Evolutionary conservation across 805 yeast genomes (phyloP).

Genomic region (Kregervanrija fluxuum): DNA sequence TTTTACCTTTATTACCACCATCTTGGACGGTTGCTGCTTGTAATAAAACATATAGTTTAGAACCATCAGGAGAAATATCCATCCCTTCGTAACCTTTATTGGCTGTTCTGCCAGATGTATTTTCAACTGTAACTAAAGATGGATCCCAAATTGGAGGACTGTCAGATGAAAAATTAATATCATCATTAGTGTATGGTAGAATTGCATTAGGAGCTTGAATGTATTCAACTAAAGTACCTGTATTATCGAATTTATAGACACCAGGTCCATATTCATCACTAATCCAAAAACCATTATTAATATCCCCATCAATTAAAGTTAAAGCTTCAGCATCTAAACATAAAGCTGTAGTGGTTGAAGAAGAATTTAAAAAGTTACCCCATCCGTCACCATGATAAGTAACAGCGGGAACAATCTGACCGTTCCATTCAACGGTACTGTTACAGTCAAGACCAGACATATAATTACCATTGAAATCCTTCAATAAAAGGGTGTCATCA

Average conservation of each 20-base stretch:
- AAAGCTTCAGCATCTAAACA: slow-evolving; percentile 27
- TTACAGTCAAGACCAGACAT: slow-evolving; percentile 27
- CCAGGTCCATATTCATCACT: slow-evolving; percentile 30
- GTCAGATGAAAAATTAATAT: slow-evolving; percentile 20
- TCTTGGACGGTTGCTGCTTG: slow-evolving; percentile 28
- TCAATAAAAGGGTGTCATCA: slow-evolving; percentile 23
- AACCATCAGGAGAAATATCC: slow-evolving; percentile 26
- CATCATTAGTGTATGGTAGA: slow-evolving; percentile 22
- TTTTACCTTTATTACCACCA: slow-evolving; percentile 23
- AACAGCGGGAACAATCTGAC: slow-evolving; percentile 22
- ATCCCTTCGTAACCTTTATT: slow-evolving; percentile 29
- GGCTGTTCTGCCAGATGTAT: slow-evolving; percentile 21
- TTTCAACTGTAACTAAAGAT: slow-evolving; percentile 19
- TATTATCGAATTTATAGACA: slow-evolving; percentile 20
- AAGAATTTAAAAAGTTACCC: slow-evolving; percentile 17
- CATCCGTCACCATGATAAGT: slow-evolving; percentile 26
- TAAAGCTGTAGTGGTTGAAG: slow-evolving; percentile 18
- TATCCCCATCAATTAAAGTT: slow-evolving; percentile 22
- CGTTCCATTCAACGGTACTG: slow-evolving; percentile 19
- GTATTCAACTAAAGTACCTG: slow-evolving; percentile 21
- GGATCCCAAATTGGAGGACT: slow-evolving; percentile 22
- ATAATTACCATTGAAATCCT: slow-evolving; percentile 23
- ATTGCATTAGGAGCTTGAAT: slow-evolving; percentile 25
- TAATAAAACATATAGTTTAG: slow-evolving; percentile 18
- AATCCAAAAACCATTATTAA: slow-evolving; percentile 27